Evolutionary conservation across 2,329 filamentous ascomycete species (phyloP), one percentile per base, ranked within the genome.

Genomic region (Graphiopsis chlorocephala): DNA sequence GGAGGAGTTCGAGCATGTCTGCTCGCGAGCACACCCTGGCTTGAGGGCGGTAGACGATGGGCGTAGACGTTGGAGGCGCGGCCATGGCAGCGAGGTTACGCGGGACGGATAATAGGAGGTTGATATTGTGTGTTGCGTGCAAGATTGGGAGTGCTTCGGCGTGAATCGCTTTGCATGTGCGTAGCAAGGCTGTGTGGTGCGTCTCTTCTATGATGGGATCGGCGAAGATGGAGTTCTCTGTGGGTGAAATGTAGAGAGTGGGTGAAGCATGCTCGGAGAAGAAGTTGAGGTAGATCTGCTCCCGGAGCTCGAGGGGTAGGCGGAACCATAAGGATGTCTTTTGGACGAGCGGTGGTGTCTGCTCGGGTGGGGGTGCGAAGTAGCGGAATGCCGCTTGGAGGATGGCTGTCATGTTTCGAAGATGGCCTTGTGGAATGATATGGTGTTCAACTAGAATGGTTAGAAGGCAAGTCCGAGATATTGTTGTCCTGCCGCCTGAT

Each of bases 91-190:
- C 4, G 3, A 53, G 50, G 2, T 2, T 2, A 3, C 4, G 7
- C 3, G 50, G 26, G 12, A 20, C 14, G 7, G 50, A 53, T 7
- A 53, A 7, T 17, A 53, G 50, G 4, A 53, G 50, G n/a, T 53
- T 17, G 10, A 23, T 29, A 3, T 14, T 29, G 5, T 31, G 50
- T 2, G 26, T 31, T 53, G 50, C 25, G 26, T 53, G 50, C 8
- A 53, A 2, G 26, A 53, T 31, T 6, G 50, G 50, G 8, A 60
- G 57, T 2, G 57, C 57, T 25, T 60, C 57, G 28, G 57, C 57
- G 20, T 60, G 23, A 15, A 60, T 60, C 8, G 57, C 57, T 60
- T 60, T 60, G 35, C 57, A 60, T 5, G 57, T 42, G 15, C 35
- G 45, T 17, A 60, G 57, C 17, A 60, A 5, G 15, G 50, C 50